These are phyloP conservation scores for Gigaspora rosea DNA, from an alignment of 192 early-diverging fungal species.

Conservation along the genomic window DNA sequence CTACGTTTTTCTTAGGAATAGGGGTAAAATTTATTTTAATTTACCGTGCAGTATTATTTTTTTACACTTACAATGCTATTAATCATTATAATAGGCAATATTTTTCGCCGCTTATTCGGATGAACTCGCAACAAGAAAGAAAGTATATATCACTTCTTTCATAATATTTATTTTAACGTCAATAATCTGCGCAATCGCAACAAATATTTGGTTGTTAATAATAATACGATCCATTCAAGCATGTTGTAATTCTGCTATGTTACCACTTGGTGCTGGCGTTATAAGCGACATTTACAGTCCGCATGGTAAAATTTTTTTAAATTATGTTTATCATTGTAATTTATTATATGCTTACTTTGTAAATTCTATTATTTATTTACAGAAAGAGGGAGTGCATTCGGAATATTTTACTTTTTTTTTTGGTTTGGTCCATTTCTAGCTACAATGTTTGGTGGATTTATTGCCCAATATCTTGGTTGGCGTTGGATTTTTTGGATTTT, in stretches of 20 bases:
- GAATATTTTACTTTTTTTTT: conserved; percentile 3
- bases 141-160: conserved; percentile 42
- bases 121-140: conserved; percentile 35
- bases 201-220: conserved; percentile 45
- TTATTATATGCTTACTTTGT: conserved; percentile 28
- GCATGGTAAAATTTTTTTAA: background rate
- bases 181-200: conserved; percentile 37
- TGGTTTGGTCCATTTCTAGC: background rate
- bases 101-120: conserved; percentile 46
- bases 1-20: too few relatives aligned
- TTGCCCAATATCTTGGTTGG: conserved; percentile 7
- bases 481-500: conserved; percentile 13
- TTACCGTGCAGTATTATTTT: background rate
- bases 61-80: background rate
- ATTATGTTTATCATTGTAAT: conserved; percentile 29
- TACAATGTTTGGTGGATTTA: background rate
- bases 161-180: conserved; percentile 42
- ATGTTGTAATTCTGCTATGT: conserved; percentile 35
- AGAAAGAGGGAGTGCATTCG: conserved; percentile 2
- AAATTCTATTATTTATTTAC: background rate
- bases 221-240: conserved; percentile 43
- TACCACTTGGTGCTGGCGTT: conserved; percentile 41
- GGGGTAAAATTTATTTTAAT: too few relatives aligned
- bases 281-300: conserved; percentile 39
- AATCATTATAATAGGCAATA: conserved; percentile 38